Percentiles rank a stretch among this genome's conserved stretches.
phyloP scores from a whole-genome alignment of 139 green algal species.

The Chlorella ohadii region DNA sequence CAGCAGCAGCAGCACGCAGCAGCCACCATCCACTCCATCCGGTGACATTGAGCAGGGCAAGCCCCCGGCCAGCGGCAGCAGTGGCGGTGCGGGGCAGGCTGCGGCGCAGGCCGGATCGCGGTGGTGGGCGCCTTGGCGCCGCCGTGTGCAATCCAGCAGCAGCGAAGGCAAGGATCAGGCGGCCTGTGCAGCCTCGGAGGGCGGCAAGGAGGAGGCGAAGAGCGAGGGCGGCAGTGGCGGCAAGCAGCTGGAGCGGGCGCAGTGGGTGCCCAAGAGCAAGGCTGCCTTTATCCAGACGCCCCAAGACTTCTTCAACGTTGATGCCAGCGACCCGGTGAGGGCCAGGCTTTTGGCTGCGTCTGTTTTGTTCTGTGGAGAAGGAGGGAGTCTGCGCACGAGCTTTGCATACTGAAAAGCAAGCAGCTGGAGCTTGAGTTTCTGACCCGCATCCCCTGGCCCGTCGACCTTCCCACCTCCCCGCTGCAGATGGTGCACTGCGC shows the following conservation, averaged over 20 bases:
- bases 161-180: neutral
- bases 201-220: too few relatives aligned
- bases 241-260: neutral
- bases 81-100: too few relatives aligned
- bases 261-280: slow-evolving; percentile 33
- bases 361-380: too few relatives aligned
- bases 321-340: slow-evolving; percentile 22
- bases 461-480: neutral
- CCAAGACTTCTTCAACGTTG: slow-evolving; percentile 41
- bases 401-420: too few relatives aligned
- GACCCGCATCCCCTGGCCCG: too few relatives aligned
- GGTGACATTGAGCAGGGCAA: neutral
- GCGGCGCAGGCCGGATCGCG: too few relatives aligned
- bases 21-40: neutral
- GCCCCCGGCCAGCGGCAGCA: too few relatives aligned
- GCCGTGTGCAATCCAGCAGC: neutral
- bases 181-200: too few relatives aligned
- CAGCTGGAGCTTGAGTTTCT: too few relatives aligned
- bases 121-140: neutral
- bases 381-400: too few relatives aligned
- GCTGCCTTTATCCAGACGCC: slow-evolving; percentile 41
- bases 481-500: slow-evolving; percentile 26
- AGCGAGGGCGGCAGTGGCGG: neutral
- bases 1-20: neutral
- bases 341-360: neutral